Percentiles rank a stretch among this genome's conserved stretches.
Evolutionary conservation across 371 early-diverging fungal species (phyloP).

Genomic region (Choanephora cucurbitarum): DNA sequence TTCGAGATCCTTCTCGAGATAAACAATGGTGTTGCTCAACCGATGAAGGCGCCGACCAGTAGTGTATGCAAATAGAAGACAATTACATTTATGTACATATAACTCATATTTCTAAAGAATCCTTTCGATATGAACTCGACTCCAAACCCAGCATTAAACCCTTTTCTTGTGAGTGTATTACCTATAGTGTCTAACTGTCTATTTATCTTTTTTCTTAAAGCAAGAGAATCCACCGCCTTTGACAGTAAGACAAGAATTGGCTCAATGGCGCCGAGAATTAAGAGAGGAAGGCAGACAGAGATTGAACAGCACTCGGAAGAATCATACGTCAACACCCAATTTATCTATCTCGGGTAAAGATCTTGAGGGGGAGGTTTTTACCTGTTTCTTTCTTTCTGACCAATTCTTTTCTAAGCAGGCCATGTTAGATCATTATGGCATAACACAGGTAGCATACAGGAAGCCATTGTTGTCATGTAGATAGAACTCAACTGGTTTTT

Average conservation of each 20-base stretch:
- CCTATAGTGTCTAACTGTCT: no score
- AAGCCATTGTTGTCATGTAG: no score
- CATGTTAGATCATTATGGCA: no score
- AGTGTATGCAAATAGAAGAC: neutral
- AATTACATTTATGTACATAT: no score
- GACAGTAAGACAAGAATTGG: constrained; percentile 26
- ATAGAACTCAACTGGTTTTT: no score
- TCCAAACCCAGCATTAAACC: neutral
- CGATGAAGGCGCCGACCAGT: no score
- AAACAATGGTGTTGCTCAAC: neutral
- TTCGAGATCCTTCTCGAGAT: constrained; percentile 22
- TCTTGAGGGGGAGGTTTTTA: no score
- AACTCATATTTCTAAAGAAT: neutral
- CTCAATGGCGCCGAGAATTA: constrained; percentile 30
- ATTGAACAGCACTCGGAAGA: neutral
- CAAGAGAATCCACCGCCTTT: constrained; percentile 14
- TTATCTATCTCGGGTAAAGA: constrained; percentile 18
- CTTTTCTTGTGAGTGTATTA: constrained; percentile 1
- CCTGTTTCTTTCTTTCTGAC: no score
- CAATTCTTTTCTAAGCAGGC: no score
- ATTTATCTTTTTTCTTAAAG: neutral
- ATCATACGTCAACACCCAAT: constrained; percentile 1
- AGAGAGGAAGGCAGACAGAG: constrained; percentile 11
- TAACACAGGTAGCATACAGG: no score
- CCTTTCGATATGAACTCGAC: neutral